These are phyloP conservation scores for Xylaria sp. DNA, from an alignment of 2,329 filamentous ascomycete genomes.

Conservation along the genomic window DNA sequence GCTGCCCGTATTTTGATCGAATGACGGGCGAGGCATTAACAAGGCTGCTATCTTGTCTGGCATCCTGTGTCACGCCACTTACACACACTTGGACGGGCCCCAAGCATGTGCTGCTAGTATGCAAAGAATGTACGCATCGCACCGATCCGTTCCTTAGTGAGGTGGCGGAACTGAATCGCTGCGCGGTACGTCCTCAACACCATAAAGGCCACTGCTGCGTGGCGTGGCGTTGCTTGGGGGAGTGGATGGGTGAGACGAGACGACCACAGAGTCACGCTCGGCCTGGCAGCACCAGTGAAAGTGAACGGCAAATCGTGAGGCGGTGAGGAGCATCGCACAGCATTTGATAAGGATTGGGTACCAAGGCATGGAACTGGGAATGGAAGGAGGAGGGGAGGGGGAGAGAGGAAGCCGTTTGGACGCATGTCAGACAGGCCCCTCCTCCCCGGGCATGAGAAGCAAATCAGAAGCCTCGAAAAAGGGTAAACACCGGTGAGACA, in stretches of 20 bases:
- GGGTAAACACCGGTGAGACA: conserved; percentile 12
- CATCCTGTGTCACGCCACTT: background rate
- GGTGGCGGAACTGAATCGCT: conserved; percentile 6
- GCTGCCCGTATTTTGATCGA: background rate
- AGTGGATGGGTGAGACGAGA: conserved; percentile 7
- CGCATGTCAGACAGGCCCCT: conserved; percentile 12
- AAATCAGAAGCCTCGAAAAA: conserved; percentile 9
- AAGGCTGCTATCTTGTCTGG: background rate
- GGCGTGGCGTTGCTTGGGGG: background rate
- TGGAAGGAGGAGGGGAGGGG: background rate
- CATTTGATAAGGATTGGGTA: conserved; percentile 2
- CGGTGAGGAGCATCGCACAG: conserved; percentile 9
- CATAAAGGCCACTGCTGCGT: background rate
- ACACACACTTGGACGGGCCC: conserved; percentile 13
- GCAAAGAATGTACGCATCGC: conserved; percentile 15
- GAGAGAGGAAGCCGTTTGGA: conserved; percentile 7
- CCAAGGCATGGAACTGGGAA: background rate
- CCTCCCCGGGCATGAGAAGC: background rate
- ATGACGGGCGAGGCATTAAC: conserved; percentile 4
- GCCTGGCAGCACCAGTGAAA: conserved; percentile 3
- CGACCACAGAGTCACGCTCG: conserved; percentile 5
- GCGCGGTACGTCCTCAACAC: conserved; percentile 4
- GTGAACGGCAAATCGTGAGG: conserved; percentile 3
- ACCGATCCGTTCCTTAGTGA: conserved; percentile 16
- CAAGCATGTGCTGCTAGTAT: conserved; percentile 1